Percentiles rank a stretch among this genome's conserved stretches.
Conservation (phyloP, 202 grass and related monocot species). For the Dendrocalamus latiflorus region DNA sequence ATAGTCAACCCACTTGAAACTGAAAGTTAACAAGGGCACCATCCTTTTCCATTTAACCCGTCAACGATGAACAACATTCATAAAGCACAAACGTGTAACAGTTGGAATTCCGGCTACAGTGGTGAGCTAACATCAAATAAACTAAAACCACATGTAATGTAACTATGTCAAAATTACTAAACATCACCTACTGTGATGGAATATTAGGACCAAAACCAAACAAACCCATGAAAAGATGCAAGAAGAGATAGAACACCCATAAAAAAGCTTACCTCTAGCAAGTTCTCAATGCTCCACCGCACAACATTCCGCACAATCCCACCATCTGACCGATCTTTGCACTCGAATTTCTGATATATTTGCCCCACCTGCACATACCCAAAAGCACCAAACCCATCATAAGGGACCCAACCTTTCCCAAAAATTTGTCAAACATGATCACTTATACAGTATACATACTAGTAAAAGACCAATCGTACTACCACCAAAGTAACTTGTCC, state of each 20-base stretch:
- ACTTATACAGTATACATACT: background rate
- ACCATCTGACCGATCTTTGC: slow-evolving; percentile 57
- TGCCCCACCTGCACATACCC: slow-evolving; percentile 63
- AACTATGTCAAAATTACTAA: background rate
- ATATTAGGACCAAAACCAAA: background rate
- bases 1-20: background rate
- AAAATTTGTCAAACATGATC: background rate
- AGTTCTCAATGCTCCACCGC: slow-evolving; percentile 73
- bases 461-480: background rate
- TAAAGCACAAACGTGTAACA: background rate
- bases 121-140: background rate
- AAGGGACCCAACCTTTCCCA: background rate
- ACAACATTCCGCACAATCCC: slow-evolving; percentile 82
- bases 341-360: slow-evolving; percentile 96
- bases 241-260: background rate
- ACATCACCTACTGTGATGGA: background rate
- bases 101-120: background rate
- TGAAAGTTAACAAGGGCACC: background rate
- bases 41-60: background rate
- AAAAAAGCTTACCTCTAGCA: slow-evolving; percentile 67
- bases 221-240: background rate
- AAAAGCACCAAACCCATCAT: background rate
- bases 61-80: background rate
- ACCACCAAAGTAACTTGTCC: background rate
- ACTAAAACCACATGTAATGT: background rate